Conservation (phyloP, 495 filamentous ascomycete species). For the Penicillium nucicola region DNA sequence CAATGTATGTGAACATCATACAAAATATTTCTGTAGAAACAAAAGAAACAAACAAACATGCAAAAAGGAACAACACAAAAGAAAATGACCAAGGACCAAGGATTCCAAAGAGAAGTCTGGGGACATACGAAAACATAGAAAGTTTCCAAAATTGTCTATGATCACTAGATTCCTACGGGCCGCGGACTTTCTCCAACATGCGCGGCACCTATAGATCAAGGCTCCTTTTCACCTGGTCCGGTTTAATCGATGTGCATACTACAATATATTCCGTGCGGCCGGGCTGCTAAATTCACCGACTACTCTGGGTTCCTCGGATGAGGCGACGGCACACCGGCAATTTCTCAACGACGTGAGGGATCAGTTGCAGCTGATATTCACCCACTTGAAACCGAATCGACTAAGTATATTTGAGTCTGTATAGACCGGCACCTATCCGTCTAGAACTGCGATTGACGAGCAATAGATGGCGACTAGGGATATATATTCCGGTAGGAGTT, state of each 20-base stretch:
- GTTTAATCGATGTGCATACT: too few species aligned
- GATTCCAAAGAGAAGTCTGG: too few species aligned
- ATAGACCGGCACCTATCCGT: background rate
- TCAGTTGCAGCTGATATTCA: slow-evolving; percentile 1
- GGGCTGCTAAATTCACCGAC: background rate
- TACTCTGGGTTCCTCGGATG: background rate
- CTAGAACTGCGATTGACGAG: background rate
- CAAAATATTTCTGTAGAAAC: too few species aligned
- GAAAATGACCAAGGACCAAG: too few species aligned
- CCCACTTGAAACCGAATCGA: background rate
- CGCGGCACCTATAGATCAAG: background rate
- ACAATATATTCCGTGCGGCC: slow-evolving; percentile 1
- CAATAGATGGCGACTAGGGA: slow-evolving; percentile 11
- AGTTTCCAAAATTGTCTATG: too few species aligned
- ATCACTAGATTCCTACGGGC: too few species aligned
- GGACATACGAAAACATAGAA: too few species aligned
- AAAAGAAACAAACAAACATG: too few species aligned
- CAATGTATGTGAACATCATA: too few species aligned
- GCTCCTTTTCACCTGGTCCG: slow-evolving; percentile 6
- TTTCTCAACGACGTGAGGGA: slow-evolving; percentile 8
- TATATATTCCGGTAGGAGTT: slow-evolving; percentile 1
- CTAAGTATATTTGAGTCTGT: slow-evolving; percentile 7
- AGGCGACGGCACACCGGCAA: slow-evolving; percentile 8
- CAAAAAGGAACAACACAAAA: too few species aligned
- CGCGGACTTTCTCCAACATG: background rate